Percentiles rank a stretch among this genome's conserved stretches.
Conservation (phyloP, 768 basidiomycete species). For the Boletus reticulatus region DNA sequence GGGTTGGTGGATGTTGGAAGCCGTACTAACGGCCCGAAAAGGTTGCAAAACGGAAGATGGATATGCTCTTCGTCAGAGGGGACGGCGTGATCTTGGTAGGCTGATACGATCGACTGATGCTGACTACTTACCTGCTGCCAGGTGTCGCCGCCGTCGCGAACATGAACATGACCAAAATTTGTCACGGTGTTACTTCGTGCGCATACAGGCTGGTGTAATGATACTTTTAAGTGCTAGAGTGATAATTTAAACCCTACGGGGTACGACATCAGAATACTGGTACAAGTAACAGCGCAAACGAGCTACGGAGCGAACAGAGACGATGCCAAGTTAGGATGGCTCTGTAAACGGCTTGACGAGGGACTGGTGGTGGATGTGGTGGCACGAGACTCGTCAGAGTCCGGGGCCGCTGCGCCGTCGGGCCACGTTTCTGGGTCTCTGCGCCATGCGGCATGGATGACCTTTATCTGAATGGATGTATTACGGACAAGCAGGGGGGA, state of each 20-base stretch:
- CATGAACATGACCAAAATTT: slow-evolving; percentile 34
- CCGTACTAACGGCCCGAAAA: slow-evolving; percentile 29
- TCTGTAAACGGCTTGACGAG: background rate
- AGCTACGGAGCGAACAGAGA: background rate
- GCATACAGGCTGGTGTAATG: slow-evolving; percentile 2
- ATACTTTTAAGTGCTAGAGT: background rate
- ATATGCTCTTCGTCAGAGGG: slow-evolving; percentile 97
- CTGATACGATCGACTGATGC: slow-evolving; percentile 9
- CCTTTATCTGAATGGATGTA: slow-evolving; percentile 52
- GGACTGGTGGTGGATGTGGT: background rate
- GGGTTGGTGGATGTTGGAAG: background rate
- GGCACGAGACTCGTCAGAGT: slow-evolving; percentile 51
- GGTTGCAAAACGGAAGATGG: slow-evolving; percentile 92
- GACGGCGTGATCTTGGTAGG: slow-evolving; percentile 94
- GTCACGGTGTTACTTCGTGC: too few relatives aligned
- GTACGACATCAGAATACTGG: background rate
- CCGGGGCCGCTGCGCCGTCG: slow-evolving; percentile 52
- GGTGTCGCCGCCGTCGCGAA: slow-evolving; percentile 81
- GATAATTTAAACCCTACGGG: background rate
- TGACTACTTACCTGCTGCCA: slow-evolving; percentile 30
- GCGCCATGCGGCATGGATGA: slow-evolving; percentile 73
- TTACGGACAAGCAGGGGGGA: background rate
- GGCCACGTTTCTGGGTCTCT: slow-evolving; percentile 76
- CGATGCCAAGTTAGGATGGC: background rate
- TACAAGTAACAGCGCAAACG: background rate